Evolutionary conservation across 192 early-diverging fungal genomes (phyloP), one percentile per base, ranked within the genome.

Genomic region (Spizellomyces sp.): DNA sequence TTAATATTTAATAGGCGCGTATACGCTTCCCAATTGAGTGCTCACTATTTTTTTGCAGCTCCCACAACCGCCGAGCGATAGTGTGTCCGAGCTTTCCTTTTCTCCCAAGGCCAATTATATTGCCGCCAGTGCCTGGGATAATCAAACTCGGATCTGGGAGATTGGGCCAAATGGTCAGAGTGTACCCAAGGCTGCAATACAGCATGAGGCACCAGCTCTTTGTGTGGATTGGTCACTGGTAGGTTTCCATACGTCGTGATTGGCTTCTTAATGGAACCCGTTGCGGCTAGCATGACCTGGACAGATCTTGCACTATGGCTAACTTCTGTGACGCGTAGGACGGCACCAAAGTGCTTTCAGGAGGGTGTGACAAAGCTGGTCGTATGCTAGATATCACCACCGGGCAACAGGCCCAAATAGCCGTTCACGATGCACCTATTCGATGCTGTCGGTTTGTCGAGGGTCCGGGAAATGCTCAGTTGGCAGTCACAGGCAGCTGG

Each of bases 91-190:
- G 57, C 67, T 99, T 27, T 74, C 86, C 43, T 99, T 95, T 75
- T 92, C 89, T 22, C 87, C 94, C 5, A 80, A 84, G 65, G 90
- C 90, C 8, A 92, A 98, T 71, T 91, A 88, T 57, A 79, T 99
- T 45, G 91, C 96, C 5, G 96, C 90, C 0, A 84, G 89, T 27
- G 94, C 92, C 14, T 99, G 96, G 94, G 95, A 98, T 75, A 92
- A 92, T 77, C 80, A 96, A 92, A 96, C 96, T 17, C 87, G 95
- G 66, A 92, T 98, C 64, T 99, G 92, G 79, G 95, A 98, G 78
- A 87, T 96, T 48, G 87, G 91, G 56, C 67, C 80, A 45, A 90
- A 87, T 61, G 94, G 94, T 74, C 77, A 81, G 56, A 87, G 94
- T 1, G 66, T 86, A 22, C 89, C 90, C 21, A 95, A 94, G 80